Evolutionary conservation across 257 asterid species (phyloP).

Genomic region (Solanum sejunctum): DNA sequence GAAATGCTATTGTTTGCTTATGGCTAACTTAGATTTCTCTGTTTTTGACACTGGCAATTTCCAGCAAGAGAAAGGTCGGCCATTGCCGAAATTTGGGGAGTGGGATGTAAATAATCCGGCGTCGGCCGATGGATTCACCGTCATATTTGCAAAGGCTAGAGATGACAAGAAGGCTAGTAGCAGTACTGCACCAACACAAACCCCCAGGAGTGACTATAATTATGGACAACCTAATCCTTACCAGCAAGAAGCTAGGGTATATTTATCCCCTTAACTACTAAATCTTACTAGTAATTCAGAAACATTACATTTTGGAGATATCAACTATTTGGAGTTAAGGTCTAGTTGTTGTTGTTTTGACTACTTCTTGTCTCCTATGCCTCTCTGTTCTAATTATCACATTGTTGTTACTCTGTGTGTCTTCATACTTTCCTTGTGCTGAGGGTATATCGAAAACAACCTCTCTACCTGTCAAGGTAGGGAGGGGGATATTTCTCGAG

Average conservation of each 20-base stretch:
- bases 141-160: conserved; percentile 39
- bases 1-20: neutral
- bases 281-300: neutral
- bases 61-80: conserved; percentile 24
- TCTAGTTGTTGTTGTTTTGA: neutral
- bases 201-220: neutral
- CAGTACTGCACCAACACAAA: neutral
- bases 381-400: neutral
- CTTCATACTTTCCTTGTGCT: neutral
- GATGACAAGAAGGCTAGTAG: conserved; percentile 33
- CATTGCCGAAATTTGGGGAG: conserved; percentile 41
- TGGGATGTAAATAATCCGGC: conserved; percentile 42
- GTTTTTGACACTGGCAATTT: neutral
- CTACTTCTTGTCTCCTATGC: neutral
- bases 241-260: conserved; percentile 4
- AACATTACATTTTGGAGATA: neutral
- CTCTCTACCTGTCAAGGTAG: neutral
- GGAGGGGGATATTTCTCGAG: no score
- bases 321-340: neutral
- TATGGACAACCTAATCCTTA: neutral
- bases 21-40: neutral
- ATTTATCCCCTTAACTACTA: neutral
- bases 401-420: neutral
- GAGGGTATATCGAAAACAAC: no score
- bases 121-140: conserved; percentile 40